phyloP scores from a whole-genome alignment of 148 eudicot genomes.

The Diospyros kaki region DNA sequence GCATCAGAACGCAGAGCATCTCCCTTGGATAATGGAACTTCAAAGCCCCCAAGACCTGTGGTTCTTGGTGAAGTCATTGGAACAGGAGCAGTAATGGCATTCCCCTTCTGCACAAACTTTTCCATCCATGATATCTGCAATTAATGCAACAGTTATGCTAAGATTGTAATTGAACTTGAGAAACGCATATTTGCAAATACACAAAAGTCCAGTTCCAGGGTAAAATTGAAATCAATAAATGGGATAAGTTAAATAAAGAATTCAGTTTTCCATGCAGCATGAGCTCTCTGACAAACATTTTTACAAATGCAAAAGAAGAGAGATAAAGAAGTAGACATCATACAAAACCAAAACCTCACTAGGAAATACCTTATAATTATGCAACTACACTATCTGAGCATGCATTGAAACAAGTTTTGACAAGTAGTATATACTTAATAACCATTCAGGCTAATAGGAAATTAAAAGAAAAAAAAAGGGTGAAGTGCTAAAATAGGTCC shows the following conservation, averaged over 20 bases:
- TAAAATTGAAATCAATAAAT: no score
- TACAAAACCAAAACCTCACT: neutral
- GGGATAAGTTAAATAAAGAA: no score
- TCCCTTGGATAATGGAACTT: conserved; percentile 89
- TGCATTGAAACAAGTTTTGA: neutral
- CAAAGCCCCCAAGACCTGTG: conserved; percentile 98
- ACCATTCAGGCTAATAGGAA: no score
- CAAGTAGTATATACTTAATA: no score
- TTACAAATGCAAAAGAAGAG: neutral
- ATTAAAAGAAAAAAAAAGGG: no score
- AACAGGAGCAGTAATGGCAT: conserved; percentile 89
- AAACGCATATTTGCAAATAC: conserved; percentile 9
- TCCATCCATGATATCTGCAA: conserved; percentile 99
- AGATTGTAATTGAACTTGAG: neutral
- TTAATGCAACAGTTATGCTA: neutral
- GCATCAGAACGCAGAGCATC: conserved; percentile 87
- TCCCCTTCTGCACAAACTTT: conserved; percentile 90
- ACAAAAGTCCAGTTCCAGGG: neutral
- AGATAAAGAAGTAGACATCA: neutral
- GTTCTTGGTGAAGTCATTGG: conserved; percentile 79
- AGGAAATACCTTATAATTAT: neutral
- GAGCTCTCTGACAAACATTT: neutral
- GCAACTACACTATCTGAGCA: neutral
- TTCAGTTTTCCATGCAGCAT: no score
- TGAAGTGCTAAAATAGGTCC: no score